phyloP scores from a whole-genome alignment of 352 stramenopile species.

The Phytophthora nicotianae region DNA sequence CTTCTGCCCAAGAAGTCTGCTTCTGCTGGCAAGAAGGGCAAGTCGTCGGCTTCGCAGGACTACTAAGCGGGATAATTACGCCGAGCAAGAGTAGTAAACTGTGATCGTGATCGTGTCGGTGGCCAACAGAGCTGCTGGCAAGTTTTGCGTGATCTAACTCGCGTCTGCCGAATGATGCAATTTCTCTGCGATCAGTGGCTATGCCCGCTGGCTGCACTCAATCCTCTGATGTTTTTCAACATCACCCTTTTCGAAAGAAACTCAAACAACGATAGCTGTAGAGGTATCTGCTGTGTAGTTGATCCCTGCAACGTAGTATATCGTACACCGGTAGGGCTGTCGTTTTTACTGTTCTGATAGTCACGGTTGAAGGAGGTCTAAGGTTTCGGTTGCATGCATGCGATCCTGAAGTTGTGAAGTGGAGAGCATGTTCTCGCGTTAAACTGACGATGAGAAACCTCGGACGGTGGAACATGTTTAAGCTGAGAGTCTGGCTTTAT shows the following conservation, averaged over 20 bases:
- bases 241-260: conserved; percentile 44
- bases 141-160: conserved; percentile 18
- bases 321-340: too few relatives aligned
- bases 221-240: conserved; percentile 54
- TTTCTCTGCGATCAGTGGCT: conserved; percentile 15
- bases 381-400: too few relatives aligned
- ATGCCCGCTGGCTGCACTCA: conserved; percentile 15
- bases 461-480: conserved; percentile 15
- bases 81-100: conserved; percentile 1
- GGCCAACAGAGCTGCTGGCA: conserved; percentile 17
- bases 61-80: conserved; percentile 54
- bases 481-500: background rate
- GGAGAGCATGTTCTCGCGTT: conserved; percentile 1
- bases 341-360: too few relatives aligned
- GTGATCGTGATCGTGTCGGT: conserved; percentile 20
- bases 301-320: too few relatives aligned
- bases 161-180: conserved; percentile 27
- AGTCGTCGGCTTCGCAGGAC: conserved; percentile 60
- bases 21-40: conserved; percentile 55
- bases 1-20: conserved; percentile 88
- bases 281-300: background rate
- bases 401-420: too few relatives aligned
- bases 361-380: too few relatives aligned
- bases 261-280: background rate
- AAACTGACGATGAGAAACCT: conserved; percentile 35